A percentile compares a stretch with the other conserved stretches of the same genome.
These are phyloP conservation scores for Dryas octopetala DNA, from an alignment of 306 rosid species.

Conservation along the genomic window DNA sequence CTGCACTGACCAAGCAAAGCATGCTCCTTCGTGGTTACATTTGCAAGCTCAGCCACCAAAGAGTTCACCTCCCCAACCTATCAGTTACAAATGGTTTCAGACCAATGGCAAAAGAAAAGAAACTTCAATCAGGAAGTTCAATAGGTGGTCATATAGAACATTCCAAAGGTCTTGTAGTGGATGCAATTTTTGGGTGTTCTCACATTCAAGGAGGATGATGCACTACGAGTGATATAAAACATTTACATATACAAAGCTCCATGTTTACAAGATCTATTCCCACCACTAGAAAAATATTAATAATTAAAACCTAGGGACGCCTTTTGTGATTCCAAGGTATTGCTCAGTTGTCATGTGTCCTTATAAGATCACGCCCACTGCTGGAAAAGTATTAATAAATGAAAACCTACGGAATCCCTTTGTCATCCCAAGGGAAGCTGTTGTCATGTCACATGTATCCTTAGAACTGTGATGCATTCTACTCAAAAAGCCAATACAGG, in stretches of 20 bases:
- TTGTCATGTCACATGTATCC: background rate
- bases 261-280: background rate
- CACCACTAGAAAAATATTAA: background rate
- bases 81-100: constrained; percentile 34
- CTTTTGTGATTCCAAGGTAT: background rate
- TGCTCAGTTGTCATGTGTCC: background rate
- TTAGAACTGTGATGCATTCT: background rate
- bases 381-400: background rate
- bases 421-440: background rate
- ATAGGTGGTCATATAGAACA: background rate
- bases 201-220: background rate
- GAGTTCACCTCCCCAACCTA: constrained; percentile 77
- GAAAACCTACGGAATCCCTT: background rate
- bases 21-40: constrained; percentile 64
- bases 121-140: background rate
- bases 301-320: background rate
- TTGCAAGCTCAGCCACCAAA: constrained; percentile 59
- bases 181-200: background rate
- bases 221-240: background rate
- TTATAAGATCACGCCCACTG: background rate
- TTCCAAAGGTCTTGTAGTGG: background rate
- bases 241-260: background rate
- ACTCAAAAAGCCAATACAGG: background rate
- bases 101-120: background rate
- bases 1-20: constrained; percentile 76